A percentile compares a stretch with the other conserved stretches of the same genome.
Conservation (phyloP, 2,329 filamentous ascomycete genomes). For the Epichloe gansuensis region DNA sequence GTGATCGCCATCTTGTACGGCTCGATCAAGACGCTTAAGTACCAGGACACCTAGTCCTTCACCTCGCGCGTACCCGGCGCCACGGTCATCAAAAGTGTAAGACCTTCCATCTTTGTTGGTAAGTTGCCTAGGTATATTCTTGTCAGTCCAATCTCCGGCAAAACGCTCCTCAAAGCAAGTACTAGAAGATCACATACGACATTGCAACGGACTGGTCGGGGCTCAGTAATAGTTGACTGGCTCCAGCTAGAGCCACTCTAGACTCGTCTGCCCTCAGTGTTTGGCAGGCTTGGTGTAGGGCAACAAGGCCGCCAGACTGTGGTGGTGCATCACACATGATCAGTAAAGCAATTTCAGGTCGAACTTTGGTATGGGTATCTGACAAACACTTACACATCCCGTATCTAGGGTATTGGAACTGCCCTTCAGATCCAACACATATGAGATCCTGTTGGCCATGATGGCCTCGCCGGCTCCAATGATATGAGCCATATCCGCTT, state of each 20-base stretch:
- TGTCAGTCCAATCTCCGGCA: background rate
- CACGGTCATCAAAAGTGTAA: conserved; percentile 24
- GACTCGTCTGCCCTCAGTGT: conserved; percentile 13
- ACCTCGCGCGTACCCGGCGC: conserved; percentile 35
- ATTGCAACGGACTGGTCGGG: too few species aligned
- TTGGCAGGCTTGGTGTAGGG: conserved; percentile 27
- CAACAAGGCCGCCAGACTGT: conserved; percentile 18
- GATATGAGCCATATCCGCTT: conserved; percentile 24
- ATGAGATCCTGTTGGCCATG: too few species aligned
- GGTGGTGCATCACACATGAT: too few species aligned
- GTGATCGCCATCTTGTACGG: conserved; percentile 28
- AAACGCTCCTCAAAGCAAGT: too few species aligned
- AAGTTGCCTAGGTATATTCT: conserved; percentile 1
- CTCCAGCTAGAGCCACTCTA: conserved; percentile 25
- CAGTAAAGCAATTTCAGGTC: too few species aligned
- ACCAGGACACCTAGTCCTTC: conserved; percentile 24
- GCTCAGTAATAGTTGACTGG: conserved; percentile 23
- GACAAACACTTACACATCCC: too few species aligned
- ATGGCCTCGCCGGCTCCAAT: conserved; percentile 25
- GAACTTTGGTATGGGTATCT: too few species aligned
- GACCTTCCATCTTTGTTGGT: conserved; percentile 4
- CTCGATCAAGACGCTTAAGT: conserved; percentile 30
- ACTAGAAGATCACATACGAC: too few species aligned
- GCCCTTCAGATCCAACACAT: too few species aligned
- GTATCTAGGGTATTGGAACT: too few species aligned